phyloP scores from a whole-genome alignment of 768 basidiomycete genomes.

The Polyporus arcularius region DNA sequence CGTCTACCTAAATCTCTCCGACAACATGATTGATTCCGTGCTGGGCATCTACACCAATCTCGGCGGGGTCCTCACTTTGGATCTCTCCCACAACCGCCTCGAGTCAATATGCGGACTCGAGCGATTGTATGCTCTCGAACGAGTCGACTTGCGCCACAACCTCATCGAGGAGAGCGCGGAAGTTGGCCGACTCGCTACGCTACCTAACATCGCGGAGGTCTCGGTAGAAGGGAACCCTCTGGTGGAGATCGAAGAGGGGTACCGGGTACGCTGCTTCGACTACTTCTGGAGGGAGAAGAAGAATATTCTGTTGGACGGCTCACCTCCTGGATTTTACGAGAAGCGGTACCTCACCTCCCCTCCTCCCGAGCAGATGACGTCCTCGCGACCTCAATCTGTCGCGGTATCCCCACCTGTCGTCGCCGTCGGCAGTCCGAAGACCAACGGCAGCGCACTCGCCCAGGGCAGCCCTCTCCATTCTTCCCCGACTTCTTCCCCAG shows the following conservation, averaged over 20 bases:
- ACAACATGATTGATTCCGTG: conserved; percentile 97
- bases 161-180: conserved; percentile 81
- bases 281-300: conserved; percentile 87
- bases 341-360: conserved; percentile 54
- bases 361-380: conserved; percentile 53
- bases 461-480: conserved; percentile 26
- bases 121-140: conserved; percentile 79
- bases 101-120: conserved; percentile 96
- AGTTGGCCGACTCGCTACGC: conserved; percentile 74
- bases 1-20: conserved; percentile 88
- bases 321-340: conserved; percentile 70
- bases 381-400: conserved; percentile 47
- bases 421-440: conserved; percentile 45
- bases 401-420: conserved; percentile 63
- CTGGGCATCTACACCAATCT: conserved; percentile 83
- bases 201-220: conserved; percentile 79
- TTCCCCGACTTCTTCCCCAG: conserved; percentile 37
- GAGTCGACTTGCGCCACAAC: conserved; percentile 83
- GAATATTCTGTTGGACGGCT: conserved; percentile 74
- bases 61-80: conserved; percentile 74
- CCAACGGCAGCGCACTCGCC: conserved; percentile 7
- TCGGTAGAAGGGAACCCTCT: conserved; percentile 89
- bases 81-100: conserved; percentile 83
- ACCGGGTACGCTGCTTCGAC: conserved; percentile 78
- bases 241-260: conserved; percentile 64